Evolutionary conservation across 108 stramenopile genomes (phyloP), one percentile per base, ranked within the genome.

Genomic region (Nitzschia palea): DNA sequence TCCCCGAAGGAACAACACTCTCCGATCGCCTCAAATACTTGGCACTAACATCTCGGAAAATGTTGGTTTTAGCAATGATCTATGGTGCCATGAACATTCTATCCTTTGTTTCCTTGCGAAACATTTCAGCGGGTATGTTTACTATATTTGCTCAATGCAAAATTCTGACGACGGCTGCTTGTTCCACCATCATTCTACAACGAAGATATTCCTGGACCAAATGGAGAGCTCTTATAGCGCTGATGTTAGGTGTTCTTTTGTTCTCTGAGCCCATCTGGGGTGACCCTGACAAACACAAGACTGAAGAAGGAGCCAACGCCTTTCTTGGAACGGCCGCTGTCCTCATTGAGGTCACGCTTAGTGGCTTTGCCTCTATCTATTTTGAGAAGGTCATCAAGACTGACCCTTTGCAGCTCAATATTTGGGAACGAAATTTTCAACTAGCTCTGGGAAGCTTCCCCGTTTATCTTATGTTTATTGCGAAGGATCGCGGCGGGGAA

Each of bases 391-490:
- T 94, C 34, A 80, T 97, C 55, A 91, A 88, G 66, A 83, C 68
- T 20, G 90, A 91, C 53, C 74, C 87, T 1, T 74, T 87, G 59
- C 79, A 85, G 55, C 50, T 97, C 50, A 77, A 76, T 28, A 91
- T 97, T 47, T 97, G 93, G 93, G 93, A 95, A 71, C 86, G 96
- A 23, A 97, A 97, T 73, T 95, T 93, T 69, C 96, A 97, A 72
- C 55, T 91, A 51, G 85, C 90, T 22, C 64, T 91, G 34, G 74
- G 78, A 33, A 86, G 85, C 30, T 77, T 86, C 34, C 87, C 87
- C 12, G 83, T 91, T 23, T 91, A 88, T 62, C 26, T 91, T 25
- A 15, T 58, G 42, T 90, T 93, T 62, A 84, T 93, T 23, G 35
- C 78, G 17, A 48, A 37, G 25, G 78, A 84, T n/a, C 74, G 79